These are phyloP conservation scores for Neurospora intermedia DNA, from an alignment of 495 filamentous ascomycete genomes.

Conservation along the genomic window DNA sequence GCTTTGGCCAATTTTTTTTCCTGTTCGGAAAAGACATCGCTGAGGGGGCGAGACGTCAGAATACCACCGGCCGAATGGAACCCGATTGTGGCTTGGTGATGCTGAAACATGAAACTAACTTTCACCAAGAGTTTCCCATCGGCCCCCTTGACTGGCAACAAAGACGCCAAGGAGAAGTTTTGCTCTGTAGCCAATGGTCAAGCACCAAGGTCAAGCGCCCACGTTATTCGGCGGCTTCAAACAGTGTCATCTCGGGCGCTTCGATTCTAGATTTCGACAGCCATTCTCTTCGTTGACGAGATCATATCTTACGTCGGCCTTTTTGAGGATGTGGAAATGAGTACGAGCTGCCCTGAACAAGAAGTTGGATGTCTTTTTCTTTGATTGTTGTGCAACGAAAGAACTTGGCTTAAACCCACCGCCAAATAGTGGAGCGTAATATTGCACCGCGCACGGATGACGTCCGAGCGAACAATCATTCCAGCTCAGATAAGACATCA, in stretches of 20 bases:
- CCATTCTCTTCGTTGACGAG: neutral
- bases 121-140: neutral
- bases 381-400: neutral
- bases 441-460: neutral
- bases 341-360: neutral
- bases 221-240: neutral
- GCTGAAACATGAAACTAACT: neutral
- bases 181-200: neutral
- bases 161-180: neutral
- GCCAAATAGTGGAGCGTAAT: neutral
- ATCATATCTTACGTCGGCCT: neutral
- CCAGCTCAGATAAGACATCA: neutral
- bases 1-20: neutral
- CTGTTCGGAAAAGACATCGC: neutral
- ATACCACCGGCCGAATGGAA: neutral
- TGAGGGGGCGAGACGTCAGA: neutral
- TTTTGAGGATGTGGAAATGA: neutral
- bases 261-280: neutral
- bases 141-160: neutral
- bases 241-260: neutral
- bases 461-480: neutral
- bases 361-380: neutral
- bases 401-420: neutral
- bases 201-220: neutral
- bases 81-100: neutral